phyloP scores from a whole-genome alignment of 2,329 filamentous ascomycete genomes.

The Teratosphaeria viscida region DNA sequence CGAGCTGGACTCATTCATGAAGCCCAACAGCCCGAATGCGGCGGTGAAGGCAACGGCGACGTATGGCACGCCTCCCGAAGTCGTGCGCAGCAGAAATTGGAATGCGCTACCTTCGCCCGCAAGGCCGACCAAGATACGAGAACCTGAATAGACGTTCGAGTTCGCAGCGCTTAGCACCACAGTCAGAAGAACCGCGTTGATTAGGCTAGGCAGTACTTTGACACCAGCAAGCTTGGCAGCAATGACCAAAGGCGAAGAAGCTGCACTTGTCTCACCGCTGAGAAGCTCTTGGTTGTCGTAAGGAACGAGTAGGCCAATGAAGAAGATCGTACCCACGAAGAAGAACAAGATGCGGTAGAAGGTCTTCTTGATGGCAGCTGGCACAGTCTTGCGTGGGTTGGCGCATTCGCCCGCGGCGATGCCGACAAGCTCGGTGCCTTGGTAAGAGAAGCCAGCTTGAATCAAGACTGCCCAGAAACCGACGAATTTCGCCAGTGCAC shows the following conservation, averaged over 20 bases:
- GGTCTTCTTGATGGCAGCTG: constrained; percentile 26
- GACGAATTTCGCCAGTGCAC: constrained; percentile 24
- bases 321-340: constrained; percentile 27
- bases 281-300: constrained; percentile 28
- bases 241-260: constrained; percentile 57
- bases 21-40: constrained; percentile 58
- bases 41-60: constrained; percentile 61
- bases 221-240: constrained; percentile 53
- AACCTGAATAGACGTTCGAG: constrained; percentile 58
- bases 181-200: constrained; percentile 62
- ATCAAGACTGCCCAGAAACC: constrained; percentile 49
- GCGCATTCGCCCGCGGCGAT: constrained; percentile 43
- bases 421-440: constrained; percentile 44
- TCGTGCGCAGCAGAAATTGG: constrained; percentile 46
- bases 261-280: constrained; percentile 30
- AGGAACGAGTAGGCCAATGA: constrained; percentile 27
- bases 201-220: constrained; percentile 48
- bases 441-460: constrained; percentile 48
- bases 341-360: constrained; percentile 28
- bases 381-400: constrained; percentile 40
- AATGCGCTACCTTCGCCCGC: constrained; percentile 50
- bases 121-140: constrained; percentile 56
- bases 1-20: constrained; percentile 61
- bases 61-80: constrained; percentile 56
- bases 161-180: constrained; percentile 61